Evolutionary conservation across 108 stramenopile species (phyloP).

Genomic region (Cyclostephanos tholiformis): DNA sequence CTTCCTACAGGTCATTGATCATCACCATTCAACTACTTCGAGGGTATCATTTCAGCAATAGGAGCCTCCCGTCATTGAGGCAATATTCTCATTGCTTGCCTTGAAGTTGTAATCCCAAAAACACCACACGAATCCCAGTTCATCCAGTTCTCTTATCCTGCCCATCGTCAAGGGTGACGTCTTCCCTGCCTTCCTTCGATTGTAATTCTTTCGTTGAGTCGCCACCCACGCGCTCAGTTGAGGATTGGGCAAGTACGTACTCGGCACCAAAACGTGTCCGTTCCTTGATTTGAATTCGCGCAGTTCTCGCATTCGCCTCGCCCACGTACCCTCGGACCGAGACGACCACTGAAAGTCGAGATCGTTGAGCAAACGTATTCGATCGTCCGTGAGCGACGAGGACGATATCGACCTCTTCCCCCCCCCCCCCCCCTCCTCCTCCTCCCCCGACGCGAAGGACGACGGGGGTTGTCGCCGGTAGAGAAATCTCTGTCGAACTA

Average conservation of each 20-base stretch:
- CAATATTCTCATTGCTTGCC: slow-evolving; percentile 9
- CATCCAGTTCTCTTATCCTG: slow-evolving; percentile 50
- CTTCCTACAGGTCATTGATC: too few species aligned
- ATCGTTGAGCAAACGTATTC: slow-evolving; percentile 23
- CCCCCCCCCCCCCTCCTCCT: neutral
- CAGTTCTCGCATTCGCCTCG: slow-evolving; percentile 21
- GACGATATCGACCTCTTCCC: slow-evolving; percentile 15
- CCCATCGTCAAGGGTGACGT: slow-evolving; percentile 27
- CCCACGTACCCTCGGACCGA: slow-evolving; percentile 26
- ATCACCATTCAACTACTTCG: neutral
- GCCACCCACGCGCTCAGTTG: slow-evolving; percentile 63
- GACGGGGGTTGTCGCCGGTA: slow-evolving; percentile 19
- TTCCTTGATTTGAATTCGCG: slow-evolving; percentile 38
- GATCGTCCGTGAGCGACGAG: slow-evolving; percentile 33
- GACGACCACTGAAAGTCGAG: slow-evolving; percentile 42
- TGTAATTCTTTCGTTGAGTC: slow-evolving; percentile 64
- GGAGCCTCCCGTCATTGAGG: neutral
- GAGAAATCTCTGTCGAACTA: slow-evolving; percentile 54
- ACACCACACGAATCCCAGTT: slow-evolving; percentile 49
- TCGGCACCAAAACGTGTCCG: slow-evolving; percentile 59
- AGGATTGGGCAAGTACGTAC: slow-evolving; percentile 44
- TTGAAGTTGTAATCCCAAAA: slow-evolving; percentile 48
- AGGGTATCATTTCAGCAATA: neutral
- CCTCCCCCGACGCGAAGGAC: too few species aligned
- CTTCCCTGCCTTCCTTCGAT: slow-evolving; percentile 16